Percentiles rank a stretch among this genome's conserved stretches.
Evolutionary conservation across 257 asterid species (phyloP).

Genomic region (Capsicum pubescens): DNA sequence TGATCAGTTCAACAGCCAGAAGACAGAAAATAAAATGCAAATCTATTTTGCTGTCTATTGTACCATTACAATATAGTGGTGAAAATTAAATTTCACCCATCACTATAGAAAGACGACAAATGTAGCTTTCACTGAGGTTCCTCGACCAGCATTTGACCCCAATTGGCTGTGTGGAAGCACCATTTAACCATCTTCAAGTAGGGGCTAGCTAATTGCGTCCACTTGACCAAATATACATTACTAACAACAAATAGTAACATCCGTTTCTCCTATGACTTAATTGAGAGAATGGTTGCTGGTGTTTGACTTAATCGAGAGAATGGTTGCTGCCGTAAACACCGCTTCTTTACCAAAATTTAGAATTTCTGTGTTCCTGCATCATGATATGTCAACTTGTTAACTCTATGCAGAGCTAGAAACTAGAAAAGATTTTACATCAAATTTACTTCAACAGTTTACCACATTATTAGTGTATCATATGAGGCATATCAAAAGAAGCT

Average conservation of each 20-base stretch:
- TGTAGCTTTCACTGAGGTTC: neutral
- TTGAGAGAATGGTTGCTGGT: conserved; percentile 65
- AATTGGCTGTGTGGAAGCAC: neutral
- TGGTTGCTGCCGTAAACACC: conserved; percentile 68
- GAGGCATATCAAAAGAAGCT: neutral
- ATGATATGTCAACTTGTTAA: conserved; percentile 9
- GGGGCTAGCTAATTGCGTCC: neutral
- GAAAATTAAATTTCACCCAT: neutral
- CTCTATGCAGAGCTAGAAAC: conserved; percentile 23
- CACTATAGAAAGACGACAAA: neutral
- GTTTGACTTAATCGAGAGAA: conserved; percentile 54
- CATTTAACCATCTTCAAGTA: neutral
- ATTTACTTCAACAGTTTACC: neutral
- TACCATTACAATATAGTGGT: neutral
- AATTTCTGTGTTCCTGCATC: conserved; percentile 59
- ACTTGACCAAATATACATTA: conserved; percentile 4
- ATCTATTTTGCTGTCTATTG: neutral
- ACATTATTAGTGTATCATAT: neutral
- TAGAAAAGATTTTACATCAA: neutral
- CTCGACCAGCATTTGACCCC: neutral
- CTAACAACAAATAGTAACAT: conserved; percentile 4
- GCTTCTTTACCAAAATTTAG: conserved; percentile 60
- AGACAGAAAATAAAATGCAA: neutral
- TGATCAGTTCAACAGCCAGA: neutral
- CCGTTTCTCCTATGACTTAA: conserved; percentile 37